Conservation (phyloP, 805 yeast genomes). For the Yarrowia bubula region DNA sequence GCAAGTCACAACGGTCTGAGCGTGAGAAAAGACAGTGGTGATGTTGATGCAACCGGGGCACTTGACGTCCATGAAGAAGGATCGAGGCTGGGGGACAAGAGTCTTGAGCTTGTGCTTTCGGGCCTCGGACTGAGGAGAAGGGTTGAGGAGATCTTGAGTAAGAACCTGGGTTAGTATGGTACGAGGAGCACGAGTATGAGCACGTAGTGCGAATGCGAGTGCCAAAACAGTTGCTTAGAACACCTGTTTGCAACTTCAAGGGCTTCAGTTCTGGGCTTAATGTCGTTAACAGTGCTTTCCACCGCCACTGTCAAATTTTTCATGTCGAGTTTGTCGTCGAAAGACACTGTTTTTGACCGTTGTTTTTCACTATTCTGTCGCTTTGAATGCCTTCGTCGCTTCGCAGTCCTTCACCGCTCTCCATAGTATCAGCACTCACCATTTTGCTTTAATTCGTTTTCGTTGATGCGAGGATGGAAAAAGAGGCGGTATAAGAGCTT, state of each 20-base stretch:
- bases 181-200: too few species aligned
- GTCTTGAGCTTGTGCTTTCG: slow-evolving; percentile 96
- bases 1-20: slow-evolving; percentile 99
- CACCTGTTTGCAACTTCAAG: too few species aligned
- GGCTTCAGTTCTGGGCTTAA: too few species aligned
- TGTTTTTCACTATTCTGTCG: not conserved
- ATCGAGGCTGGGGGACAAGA: slow-evolving; percentile 97
- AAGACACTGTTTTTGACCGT: too few species aligned
- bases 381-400: not conserved
- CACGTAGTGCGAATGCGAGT: too few species aligned
- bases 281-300: not conserved
- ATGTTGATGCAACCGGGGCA: slow-evolving; percentile 99
- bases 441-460: slow-evolving; percentile 25
- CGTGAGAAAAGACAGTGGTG: slow-evolving; percentile 99
- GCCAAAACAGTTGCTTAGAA: too few species aligned
- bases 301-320: not conserved
- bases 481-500: slow-evolving; percentile 26
- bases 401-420: not conserved
- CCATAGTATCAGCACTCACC: slow-evolving; percentile 22
- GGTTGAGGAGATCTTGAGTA: slow-evolving; percentile 99
- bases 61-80: slow-evolving; percentile 99
- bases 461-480: slow-evolving; percentile 26
- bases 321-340: not conserved
- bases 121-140: slow-evolving; percentile 94
- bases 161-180: slow-evolving; percentile 68